Evolutionary conservation across 208 protist species (phyloP), one percentile per base, ranked within the genome.

Genomic region (Dictyostelium gargantuum): DNA sequence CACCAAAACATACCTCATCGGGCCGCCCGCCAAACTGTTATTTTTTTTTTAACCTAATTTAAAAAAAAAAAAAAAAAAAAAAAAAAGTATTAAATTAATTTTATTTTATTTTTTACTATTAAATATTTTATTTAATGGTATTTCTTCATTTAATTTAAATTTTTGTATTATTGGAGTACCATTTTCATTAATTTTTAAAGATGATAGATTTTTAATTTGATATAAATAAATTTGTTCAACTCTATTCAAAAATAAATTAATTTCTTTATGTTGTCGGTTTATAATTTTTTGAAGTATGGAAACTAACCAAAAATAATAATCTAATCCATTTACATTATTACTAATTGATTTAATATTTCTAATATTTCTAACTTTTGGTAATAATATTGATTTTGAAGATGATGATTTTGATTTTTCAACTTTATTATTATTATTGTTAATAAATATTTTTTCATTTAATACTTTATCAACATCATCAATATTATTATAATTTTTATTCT

Each of bases 231-330:
- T 74, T 74, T 74, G 29, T 44, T 74, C 68, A 15, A 74, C 29
- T 19, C 17, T 40, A 17, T 74, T 74, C 46, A 74, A 40, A 46
- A 74, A 74, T 74, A 46, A 44, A 74, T 44, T 74, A 74, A 74
- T 74, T 26, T 74, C 68, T 74, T 46, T 40, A 29, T 40, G 38
- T 74, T 74, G 29, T 74, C 68, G 44, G n/a, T 46, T 17, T n/a
- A 46, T 74, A 38, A 74, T 26, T 46, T 74, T 46, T 74, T 74
- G 35, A 17, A 74, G 26, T 13, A 74, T 74, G 26, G 35, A 46
- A 44, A 74, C n/a, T n/a, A 74, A 46, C 68, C 68, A 74, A 74
- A 38, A 46, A 74, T 46, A 46, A 74, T 74, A 74, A 44, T 74
- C 68, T 2, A 74, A 6, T 29, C 68, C 68, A 74, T 74, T 74